Evolutionary conservation across 2,329 filamentous ascomycete genomes (phyloP), one percentile per base, ranked within the genome.

Genomic region (Trichoderma harzianum): DNA sequence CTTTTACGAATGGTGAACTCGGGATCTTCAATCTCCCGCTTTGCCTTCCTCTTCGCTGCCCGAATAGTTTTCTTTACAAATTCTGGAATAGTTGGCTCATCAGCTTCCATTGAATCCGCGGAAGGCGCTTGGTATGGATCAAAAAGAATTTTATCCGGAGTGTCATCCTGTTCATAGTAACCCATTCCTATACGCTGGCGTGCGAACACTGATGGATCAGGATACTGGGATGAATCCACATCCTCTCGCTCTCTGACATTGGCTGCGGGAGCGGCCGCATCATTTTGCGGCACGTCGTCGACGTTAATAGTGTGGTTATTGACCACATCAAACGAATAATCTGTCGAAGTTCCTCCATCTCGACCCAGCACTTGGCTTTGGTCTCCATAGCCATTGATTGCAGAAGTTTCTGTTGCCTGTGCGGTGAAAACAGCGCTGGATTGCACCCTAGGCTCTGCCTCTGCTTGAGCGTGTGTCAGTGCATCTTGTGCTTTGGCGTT

Each of bases 111-210:
- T 12, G 79, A 78, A 5, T 86, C 85, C 5, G 82, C 81, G 14
- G 84, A 80, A 6, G 87, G 88, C 32, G 83, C 82, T 74, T 89
- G 85, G 76, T 89, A 90, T 10, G 85, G 85, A 73, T 90, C 86
- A 72, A 90, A 90, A 3, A 90, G 78, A 77, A 90, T 90, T 76
- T 83, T 87, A 77, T 89, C 87, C 2, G 85, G 83, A 26, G 83
- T 84, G 74, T 88, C 86, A 72, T 88, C 86, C 75, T 88, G 87
- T 71, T 89, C 85, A 76, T 89, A 90, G 78, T 89, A 90, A 11
- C 87, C 88, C 82, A 88, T 86, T 18, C 88, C 88, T 74, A 89
- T 86, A 36, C 86, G 82, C 65, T 86, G 85, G n/a, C 81, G 82
- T 53, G 79, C 81, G 47, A 84, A 78, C 43, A 82, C 76, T n/a